Evolutionary conservation across 805 yeast genomes (phyloP).

Genomic region (Schizosaccharomyces pombe): DNA sequence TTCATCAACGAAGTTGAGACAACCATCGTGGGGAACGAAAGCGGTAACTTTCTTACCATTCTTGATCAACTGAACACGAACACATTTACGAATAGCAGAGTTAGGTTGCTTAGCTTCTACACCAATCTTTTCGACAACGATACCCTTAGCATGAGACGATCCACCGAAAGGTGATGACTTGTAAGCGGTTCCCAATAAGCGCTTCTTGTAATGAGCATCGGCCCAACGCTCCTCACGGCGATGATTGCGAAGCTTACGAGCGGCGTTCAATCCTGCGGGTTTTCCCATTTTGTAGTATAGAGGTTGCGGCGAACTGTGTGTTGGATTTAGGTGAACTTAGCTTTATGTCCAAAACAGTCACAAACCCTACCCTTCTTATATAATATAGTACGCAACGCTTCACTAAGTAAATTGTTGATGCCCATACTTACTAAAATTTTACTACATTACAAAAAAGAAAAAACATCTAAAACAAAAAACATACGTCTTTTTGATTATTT

Average conservation of each 20-base stretch:
- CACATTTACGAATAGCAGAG: constrained; percentile 99
- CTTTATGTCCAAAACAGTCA: background rate
- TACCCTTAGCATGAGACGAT: constrained; percentile 99
- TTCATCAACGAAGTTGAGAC: constrained; percentile 98
- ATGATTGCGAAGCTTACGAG: constrained; percentile 98
- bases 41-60: constrained; percentile 98
- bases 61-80: constrained; percentile 96
- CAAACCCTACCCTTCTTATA: background rate
- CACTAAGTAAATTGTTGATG: too few relatives aligned
- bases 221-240: constrained; percentile 99
- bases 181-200: constrained; percentile 98
- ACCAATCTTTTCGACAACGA: constrained; percentile 97
- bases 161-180: constrained; percentile 99
- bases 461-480: too few relatives aligned
- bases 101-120: constrained; percentile 99
- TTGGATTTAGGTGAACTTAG: background rate
- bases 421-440: too few relatives aligned
- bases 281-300: constrained; percentile 5
- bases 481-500: too few relatives aligned
- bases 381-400: background rate
- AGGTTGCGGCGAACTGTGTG: background rate
- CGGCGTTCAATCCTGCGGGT: constrained; percentile 92
- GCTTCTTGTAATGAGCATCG: constrained; percentile 90
- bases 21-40: constrained; percentile 99
- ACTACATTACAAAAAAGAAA: too few relatives aligned